Evolutionary conservation across 1,284 basidiomycete species (phyloP).

Genomic region (Rhodotorula glutinis): DNA sequence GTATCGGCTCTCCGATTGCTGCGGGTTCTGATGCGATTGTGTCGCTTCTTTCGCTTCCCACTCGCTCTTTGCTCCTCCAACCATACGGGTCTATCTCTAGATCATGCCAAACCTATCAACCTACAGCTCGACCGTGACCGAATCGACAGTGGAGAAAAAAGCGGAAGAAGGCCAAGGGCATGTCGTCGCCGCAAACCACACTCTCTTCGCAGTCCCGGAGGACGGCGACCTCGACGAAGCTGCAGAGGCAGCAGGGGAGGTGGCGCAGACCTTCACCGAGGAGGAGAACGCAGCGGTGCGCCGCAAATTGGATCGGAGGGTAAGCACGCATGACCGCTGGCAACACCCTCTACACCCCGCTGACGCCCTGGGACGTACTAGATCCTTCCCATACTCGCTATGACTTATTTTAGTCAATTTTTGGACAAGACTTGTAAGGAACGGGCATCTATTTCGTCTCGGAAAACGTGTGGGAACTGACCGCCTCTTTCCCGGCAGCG

Average conservation of each 20-base stretch:
- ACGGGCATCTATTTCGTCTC: no score
- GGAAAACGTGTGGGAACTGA: neutral
- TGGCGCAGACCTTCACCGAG: constrained; percentile 7
- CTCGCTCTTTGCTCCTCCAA: no score
- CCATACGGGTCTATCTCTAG: no score
- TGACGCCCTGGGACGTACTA: constrained; percentile 38
- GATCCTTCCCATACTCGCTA: constrained; percentile 62
- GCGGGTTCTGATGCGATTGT: no score
- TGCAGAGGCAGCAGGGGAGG: constrained; percentile 16
- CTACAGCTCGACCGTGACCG: constrained; percentile 1
- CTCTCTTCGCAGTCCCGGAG: neutral
- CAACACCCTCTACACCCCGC: neutral
- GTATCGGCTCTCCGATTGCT: no score
- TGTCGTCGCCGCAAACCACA: neutral
- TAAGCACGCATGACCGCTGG: no score
- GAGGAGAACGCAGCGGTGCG: constrained; percentile 27
- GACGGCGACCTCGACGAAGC: constrained; percentile 27
- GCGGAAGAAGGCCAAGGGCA: constrained; percentile 9
- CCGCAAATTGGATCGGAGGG: constrained; percentile 58
- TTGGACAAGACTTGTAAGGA: constrained; percentile 51
- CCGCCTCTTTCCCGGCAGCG: neutral
- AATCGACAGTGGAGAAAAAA: constrained; percentile 21
- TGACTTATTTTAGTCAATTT: constrained; percentile 37
- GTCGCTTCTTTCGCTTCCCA: no score
- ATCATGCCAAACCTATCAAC: constrained; percentile 7